Evolutionary conservation across 179 eudicot genomes (phyloP).

Genomic region (Vitellaria paradoxa): DNA sequence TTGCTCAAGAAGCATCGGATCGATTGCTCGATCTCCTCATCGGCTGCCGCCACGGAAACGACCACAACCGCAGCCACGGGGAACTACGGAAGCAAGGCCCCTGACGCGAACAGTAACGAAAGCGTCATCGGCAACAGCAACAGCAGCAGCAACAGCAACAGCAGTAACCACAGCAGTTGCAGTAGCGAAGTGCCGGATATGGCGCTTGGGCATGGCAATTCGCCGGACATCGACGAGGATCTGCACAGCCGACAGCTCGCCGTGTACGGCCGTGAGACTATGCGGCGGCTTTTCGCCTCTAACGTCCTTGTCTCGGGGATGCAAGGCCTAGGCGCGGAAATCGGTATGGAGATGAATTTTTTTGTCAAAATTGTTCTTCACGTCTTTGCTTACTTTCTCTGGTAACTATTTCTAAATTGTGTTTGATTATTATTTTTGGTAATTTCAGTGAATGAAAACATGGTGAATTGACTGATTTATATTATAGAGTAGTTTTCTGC

Average conservation of each 20-base stretch:
- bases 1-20: conserved; percentile 43
- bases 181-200: conserved; percentile 27
- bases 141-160: neutral
- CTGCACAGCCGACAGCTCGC: conserved; percentile 97
- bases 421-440: neutral
- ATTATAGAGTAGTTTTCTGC: neutral
- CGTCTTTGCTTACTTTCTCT: neutral
- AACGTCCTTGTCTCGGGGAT: conserved; percentile 81
- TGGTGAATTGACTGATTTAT: neutral
- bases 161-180: neutral
- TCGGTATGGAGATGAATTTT: conserved; percentile 40
- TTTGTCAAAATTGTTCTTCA: neutral
- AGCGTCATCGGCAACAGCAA: conserved; percentile 5
- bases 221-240: conserved; percentile 83
- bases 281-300: conserved; percentile 79
- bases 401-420: neutral
- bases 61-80: conserved; percentile 11
- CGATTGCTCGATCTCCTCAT: conserved; percentile 22
- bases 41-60: conserved; percentile 17
- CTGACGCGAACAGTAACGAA: conserved; percentile 7
- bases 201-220: conserved; percentile 44
- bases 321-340: conserved; percentile 93
- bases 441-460: neutral
- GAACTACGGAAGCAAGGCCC: conserved; percentile 7
- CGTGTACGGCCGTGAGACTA: conserved; percentile 96